phyloP scores from a whole-genome alignment of 345 rosid species.

The Lepidium aucheri region DNA sequence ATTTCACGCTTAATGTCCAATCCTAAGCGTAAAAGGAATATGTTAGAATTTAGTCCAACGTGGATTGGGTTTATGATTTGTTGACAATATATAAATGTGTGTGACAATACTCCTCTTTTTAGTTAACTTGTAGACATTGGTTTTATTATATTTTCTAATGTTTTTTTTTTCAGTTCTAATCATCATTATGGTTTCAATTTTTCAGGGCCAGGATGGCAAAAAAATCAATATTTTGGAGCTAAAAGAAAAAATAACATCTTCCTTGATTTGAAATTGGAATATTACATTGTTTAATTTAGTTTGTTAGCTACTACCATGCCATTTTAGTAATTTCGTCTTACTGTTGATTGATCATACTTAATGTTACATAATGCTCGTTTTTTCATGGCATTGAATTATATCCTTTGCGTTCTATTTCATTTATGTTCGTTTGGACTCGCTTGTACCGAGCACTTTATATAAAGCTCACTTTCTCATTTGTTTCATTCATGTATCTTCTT shows the following conservation, averaged over 20 bases:
- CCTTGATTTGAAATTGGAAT: neutral
- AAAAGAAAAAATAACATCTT: neutral
- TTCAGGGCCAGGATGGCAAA: slow-evolving; percentile 8
- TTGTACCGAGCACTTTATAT: too few relatives aligned
- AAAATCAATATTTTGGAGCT: slow-evolving; percentile 12
- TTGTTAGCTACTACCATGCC: neutral
- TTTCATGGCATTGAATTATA: neutral
- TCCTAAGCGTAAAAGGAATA: too few relatives aligned
- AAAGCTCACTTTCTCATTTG: too few relatives aligned
- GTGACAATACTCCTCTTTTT: too few relatives aligned
- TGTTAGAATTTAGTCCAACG: too few relatives aligned
- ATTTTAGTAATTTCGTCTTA: neutral
- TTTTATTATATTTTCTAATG: neutral
- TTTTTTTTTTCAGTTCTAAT: neutral
- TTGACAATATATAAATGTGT: too few relatives aligned
- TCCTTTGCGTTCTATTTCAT: neutral
- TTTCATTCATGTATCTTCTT: too few relatives aligned
- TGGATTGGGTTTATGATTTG: too few relatives aligned
- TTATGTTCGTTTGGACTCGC: neutral
- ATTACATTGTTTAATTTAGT: neutral
- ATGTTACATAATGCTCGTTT: neutral
- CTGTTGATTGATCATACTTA: neutral
- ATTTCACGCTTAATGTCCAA: too few relatives aligned
- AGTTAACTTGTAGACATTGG: too few relatives aligned
- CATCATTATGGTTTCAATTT: neutral